Conservation (phyloP, 2,329 filamentous ascomycete genomes). For the Aureobasidium sp. region DNA sequence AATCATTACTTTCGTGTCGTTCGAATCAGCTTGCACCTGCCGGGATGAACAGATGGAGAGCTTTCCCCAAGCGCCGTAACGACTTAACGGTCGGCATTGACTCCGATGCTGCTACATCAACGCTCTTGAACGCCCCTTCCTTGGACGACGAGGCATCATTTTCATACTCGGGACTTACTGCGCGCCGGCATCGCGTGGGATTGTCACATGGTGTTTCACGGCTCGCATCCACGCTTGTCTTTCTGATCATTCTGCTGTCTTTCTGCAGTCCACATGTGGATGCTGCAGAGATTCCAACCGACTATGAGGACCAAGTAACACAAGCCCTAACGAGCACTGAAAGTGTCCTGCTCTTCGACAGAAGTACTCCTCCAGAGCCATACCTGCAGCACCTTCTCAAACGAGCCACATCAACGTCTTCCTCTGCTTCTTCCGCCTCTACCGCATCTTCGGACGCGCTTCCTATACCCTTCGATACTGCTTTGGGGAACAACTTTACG, state of each 20-base stretch:
- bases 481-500: slow-evolving; percentile 48
- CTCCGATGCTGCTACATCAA: not conserved
- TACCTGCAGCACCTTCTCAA: not conserved
- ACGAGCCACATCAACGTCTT: slow-evolving; percentile 12
- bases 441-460: slow-evolving; percentile 24
- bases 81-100: slow-evolving; percentile 2
- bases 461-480: slow-evolving; percentile 41
- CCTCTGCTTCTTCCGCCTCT: slow-evolving; percentile 11
- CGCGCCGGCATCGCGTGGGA: not conserved
- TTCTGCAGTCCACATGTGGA: not conserved
- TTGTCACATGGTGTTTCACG: slow-evolving; percentile 1
- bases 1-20: not conserved
- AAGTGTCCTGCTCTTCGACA: slow-evolving; percentile 17
- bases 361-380: slow-evolving; percentile 12
- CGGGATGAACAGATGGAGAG: slow-evolving; percentile 13
- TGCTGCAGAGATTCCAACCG: not conserved
- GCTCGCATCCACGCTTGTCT: not conserved
- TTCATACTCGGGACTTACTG: not conserved
- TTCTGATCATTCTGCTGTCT: not conserved
- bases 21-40: not conserved
- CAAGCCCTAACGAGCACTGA: not conserved
- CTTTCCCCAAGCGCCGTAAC: slow-evolving; percentile 1
- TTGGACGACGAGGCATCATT: not conserved
- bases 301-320: not conserved
- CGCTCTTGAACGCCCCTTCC: not conserved